Conservation (phyloP, 306 rosid genomes). For the Ceratonia siliqua region DNA sequence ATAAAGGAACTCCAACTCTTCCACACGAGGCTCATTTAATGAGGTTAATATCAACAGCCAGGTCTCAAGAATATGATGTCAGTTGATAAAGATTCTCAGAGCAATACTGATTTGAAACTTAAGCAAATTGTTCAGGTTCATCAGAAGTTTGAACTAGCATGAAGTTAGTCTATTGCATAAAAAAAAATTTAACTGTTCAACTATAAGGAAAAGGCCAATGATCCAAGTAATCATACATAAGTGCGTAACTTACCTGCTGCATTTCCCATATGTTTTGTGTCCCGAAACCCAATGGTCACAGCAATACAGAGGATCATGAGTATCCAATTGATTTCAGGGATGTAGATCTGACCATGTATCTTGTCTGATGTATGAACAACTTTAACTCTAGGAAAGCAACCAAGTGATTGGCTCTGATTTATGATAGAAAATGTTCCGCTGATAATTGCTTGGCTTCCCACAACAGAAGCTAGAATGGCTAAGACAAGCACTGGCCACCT, state of each 20-base stretch:
- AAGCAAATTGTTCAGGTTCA: too few species aligned
- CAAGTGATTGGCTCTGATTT: constrained; percentile 38
- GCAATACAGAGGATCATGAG: constrained; percentile 45
- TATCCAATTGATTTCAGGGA: constrained; percentile 46
- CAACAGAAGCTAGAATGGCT: constrained; percentile 41
- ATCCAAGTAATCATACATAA: too few species aligned
- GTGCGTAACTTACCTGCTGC: constrained; percentile 32
- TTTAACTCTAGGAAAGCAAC: constrained; percentile 43
- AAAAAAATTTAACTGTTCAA: too few species aligned
- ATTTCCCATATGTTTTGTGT: constrained; percentile 45
- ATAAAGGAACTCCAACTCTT: too few species aligned
- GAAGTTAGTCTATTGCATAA: too few species aligned
- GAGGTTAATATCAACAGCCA: too few species aligned
- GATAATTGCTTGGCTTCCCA: constrained; percentile 47
- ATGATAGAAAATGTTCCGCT: constrained; percentile 44
- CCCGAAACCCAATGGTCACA: constrained; percentile 44
- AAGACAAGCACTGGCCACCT: constrained; percentile 47
- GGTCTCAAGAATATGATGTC: too few species aligned
- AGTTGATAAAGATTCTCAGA: too few species aligned
- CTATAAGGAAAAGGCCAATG: too few species aligned
- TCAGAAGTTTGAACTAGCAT: too few species aligned
- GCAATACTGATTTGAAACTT: too few species aligned
- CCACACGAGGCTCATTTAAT: too few species aligned
- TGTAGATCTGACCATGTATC: constrained; percentile 44
- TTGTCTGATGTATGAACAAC: constrained; percentile 43